Percentiles rank a stretch among this genome's conserved stretches.
Evolutionary conservation across 352 stramenopile species (phyloP).

Genomic region (Pythium aristosporum): DNA sequence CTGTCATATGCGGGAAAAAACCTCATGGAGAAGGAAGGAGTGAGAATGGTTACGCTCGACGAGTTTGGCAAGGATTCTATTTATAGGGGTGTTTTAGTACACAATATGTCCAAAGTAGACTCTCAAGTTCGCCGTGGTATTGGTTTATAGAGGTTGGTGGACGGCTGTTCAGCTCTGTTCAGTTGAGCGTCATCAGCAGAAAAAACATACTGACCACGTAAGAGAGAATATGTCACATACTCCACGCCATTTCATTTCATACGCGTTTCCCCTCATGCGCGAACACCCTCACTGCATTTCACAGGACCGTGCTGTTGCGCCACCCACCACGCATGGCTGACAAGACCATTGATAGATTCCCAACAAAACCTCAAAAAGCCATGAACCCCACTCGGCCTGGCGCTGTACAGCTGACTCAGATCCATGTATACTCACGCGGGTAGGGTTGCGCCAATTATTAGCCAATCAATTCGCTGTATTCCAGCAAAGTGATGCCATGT

Average conservation of each 20-base stretch:
- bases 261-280: too few relatives aligned
- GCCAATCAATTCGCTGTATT: conserved; percentile 12
- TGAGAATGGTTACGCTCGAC: not conserved
- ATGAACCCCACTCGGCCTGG: not conserved
- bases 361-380: not conserved
- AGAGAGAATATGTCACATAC: too few relatives aligned
- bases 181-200: too few relatives aligned
- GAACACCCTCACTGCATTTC: too few relatives aligned
- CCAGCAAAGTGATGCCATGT: conserved; percentile 6
- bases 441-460: conserved; percentile 13
- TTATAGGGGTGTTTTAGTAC: not conserved
- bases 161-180: too few relatives aligned
- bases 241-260: too few relatives aligned
- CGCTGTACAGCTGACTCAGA: conserved; percentile 20
- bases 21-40: not conserved
- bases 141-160: too few relatives aligned
- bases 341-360: not conserved
- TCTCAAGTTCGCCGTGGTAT: too few relatives aligned
- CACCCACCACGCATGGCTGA: too few relatives aligned
- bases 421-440: conserved; percentile 13
- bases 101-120: too few relatives aligned
- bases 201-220: too few relatives aligned
- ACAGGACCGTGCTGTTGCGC: too few relatives aligned
- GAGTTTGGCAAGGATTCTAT: not conserved
- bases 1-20: not conserved